Conservation (phyloP, 2,329 filamentous ascomycete species). For the Xylariaceae sp. region DNA sequence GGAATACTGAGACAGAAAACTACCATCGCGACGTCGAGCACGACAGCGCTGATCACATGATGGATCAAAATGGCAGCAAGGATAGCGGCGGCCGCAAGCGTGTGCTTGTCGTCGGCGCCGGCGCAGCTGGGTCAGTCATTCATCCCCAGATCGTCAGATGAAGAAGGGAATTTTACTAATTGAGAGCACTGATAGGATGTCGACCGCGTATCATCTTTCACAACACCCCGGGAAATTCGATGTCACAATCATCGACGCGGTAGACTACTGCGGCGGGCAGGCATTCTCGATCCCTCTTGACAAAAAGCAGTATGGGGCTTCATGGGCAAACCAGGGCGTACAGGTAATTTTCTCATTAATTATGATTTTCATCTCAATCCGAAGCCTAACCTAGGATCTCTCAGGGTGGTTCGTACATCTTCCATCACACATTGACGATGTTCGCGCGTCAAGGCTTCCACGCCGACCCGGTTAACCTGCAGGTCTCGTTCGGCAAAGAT, state of each 20-base stretch:
- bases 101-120: constrained; percentile 40
- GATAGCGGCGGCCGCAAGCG: constrained; percentile 26
- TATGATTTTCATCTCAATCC: too few relatives aligned
- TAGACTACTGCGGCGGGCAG: constrained; percentile 58
- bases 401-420: constrained; percentile 56
- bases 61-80: constrained; percentile 22
- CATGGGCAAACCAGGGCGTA: constrained; percentile 60
- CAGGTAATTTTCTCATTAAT: too few relatives aligned
- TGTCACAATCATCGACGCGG: constrained; percentile 54
- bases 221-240: constrained; percentile 57
- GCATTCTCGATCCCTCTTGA: constrained; percentile 59
- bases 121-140: constrained; percentile 36
- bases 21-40: constrained; percentile 21
- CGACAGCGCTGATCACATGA: constrained; percentile 14
- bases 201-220: constrained; percentile 56
- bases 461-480: constrained; percentile 52
- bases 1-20: constrained; percentile 9
- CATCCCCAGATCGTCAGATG: too few relatives aligned
- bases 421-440: constrained; percentile 57
- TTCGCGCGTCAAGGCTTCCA: constrained; percentile 52
- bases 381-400: too few relatives aligned
- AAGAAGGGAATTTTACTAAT: neutral
- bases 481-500: constrained; percentile 54
- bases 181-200: constrained; percentile 36
- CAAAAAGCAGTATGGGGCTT: constrained; percentile 54